Evolutionary conservation across 441 rosid genomes (phyloP), one percentile per base, ranked within the genome.

Genomic region (Brassica balearica): DNA sequence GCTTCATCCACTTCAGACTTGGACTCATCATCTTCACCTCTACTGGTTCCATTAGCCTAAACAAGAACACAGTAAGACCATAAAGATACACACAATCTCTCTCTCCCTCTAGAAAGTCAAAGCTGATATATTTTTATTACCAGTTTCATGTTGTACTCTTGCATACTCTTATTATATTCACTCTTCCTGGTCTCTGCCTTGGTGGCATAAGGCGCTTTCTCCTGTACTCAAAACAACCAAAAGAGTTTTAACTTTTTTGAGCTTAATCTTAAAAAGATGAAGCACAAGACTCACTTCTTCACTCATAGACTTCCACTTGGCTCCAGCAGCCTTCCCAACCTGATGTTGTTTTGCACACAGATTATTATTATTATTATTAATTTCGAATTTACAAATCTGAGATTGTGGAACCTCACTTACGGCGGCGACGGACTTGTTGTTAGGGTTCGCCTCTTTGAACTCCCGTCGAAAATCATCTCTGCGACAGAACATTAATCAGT

Each of bases 261-360:
- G 22, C 66, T 70, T 9, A 6, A 5, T 36, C 25, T 6, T 6
- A 69, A 12, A 53, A 69, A 20, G 14, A 23, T 4, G 8, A 15
- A 2, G 19, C 32, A 55, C 22, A 53, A 48, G 25, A 82, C 86
- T 84, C 60, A 85, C 97, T 60, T 87, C 92, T 0, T 86, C 94
- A 8, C 87, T 77, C 90, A 92, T 8, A 1, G 91, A 81, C 80
- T 92, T 94, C 98, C 98, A 94, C 68, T 88, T 88, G 32, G 70
- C 88, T 65, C 98, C 96, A 25, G 90, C 94, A 71, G 98, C 97
- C 77, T 92, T 92, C 2, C 97, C 97, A 34, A 94, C 97, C 98
- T 84, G 70, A 79, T 34, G 6, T 53, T 29, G 5, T 68, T 3
- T 0, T 5, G 27, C 23, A 46, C 38, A n/a, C 19, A 69, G 0